Evolutionary conservation across 805 yeast species (phyloP).

Genomic region (Nematodospora valgi): DNA sequence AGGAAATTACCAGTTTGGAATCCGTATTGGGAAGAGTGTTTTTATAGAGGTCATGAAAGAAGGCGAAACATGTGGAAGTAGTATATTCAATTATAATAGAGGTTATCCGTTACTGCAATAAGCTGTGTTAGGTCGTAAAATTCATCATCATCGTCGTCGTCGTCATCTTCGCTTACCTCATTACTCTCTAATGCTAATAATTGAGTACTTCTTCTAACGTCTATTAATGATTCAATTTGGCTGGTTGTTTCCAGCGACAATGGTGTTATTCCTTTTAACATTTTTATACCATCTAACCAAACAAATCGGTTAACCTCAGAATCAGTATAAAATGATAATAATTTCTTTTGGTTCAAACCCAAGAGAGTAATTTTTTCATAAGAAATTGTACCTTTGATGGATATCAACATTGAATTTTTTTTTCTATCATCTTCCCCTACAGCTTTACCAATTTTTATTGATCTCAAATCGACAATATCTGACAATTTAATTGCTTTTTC

Average conservation of each 20-base stretch:
- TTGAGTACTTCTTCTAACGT: slow-evolving; percentile 39
- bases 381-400: slow-evolving; percentile 53
- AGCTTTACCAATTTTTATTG: slow-evolving; percentile 42
- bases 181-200: slow-evolving; percentile 32
- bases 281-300: slow-evolving; percentile 77
- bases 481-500: slow-evolving; percentile 43
- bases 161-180: slow-evolving; percentile 14
- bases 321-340: slow-evolving; percentile 65
- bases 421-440: slow-evolving; percentile 39
- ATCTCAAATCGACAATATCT: slow-evolving; percentile 49
- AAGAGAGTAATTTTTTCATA: slow-evolving; percentile 55
- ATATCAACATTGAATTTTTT: slow-evolving; percentile 45
- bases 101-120: slow-evolving; percentile 19
- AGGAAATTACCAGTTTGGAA: slow-evolving; percentile 19
- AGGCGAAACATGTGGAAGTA: slow-evolving; percentile 10
- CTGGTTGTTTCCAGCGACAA: slow-evolving; percentile 35
- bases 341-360: slow-evolving; percentile 37
- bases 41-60: slow-evolving; percentile 17
- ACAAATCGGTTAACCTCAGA: slow-evolving; percentile 63
- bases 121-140: slow-evolving; percentile 25
- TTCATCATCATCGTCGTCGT: slow-evolving; percentile 26
- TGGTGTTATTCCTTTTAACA: slow-evolving; percentile 37
- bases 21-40: slow-evolving; percentile 17
- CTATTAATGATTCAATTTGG: slow-evolving; percentile 32
- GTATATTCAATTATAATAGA: slow-evolving; percentile 17